These are phyloP conservation scores for Nakaseomyces nivariensis DNA, from an alignment of 1,139 yeast genomes.

Conservation along the genomic window DNA sequence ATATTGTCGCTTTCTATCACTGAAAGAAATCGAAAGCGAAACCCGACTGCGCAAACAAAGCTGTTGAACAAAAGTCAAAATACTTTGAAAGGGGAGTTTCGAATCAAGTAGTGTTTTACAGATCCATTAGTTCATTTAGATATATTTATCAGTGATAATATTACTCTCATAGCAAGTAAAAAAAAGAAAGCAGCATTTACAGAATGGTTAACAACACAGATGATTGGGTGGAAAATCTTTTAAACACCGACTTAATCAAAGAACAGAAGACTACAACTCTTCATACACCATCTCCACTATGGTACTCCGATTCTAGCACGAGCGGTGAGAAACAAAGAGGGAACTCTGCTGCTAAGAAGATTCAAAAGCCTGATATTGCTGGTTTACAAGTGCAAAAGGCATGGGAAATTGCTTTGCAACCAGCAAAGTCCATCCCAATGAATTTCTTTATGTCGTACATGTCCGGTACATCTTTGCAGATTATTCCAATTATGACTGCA, in stretches of 20 bases:
- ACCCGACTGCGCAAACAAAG: no score
- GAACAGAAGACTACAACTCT: neutral
- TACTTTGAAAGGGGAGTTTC: no score
- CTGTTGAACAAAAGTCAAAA: no score
- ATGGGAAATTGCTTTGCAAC: conserved; percentile 79
- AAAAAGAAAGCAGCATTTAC: neutral
- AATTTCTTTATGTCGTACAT: conserved; percentile 83
- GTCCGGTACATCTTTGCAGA: conserved; percentile 85
- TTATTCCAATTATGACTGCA: conserved; percentile 88
- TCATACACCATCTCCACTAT: neutral
- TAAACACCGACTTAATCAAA: neutral
- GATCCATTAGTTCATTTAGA: no score
- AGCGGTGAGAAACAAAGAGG: neutral
- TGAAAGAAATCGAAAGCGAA: no score
- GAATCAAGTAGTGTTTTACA: no score
- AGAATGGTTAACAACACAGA: neutral
- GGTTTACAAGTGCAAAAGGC: conserved; percentile 53
- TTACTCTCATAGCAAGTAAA: no score
- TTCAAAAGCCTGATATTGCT: conserved; percentile 20
- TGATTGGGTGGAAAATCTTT: conserved; percentile 1
- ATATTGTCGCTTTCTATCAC: no score
- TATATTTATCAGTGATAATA: no score
- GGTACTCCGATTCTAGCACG: neutral
- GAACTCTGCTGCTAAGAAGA: neutral
- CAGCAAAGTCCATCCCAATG: conserved; percentile 84